Base-by-base conservation (phyloP, 2,329 filamentous ascomycete genomes). In the Fusarium circinatum region DNA sequence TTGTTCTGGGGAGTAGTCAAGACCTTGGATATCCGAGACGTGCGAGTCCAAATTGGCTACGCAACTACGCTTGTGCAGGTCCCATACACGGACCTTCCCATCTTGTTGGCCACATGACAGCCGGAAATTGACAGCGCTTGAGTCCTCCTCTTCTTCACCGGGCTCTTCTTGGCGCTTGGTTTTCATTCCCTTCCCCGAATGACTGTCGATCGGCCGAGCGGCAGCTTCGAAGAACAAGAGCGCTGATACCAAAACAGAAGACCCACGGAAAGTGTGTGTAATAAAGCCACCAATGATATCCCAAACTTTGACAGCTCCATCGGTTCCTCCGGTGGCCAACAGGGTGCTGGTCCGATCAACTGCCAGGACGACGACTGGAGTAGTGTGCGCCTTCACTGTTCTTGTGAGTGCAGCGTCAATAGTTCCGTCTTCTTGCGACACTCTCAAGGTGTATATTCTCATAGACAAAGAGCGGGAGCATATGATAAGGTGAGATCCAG, bases 381-480 rank as follows among this genome's bases (percentile, higher is more conserved):
- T 95, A 0, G 91, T 89, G 80, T 98, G 96, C 13, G 96, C 95
- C 82, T 98, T 98, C 38, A 98, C 83, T 7, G 94, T 95, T 77
- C 95, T 91, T 22, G 93, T 81, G 22, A 97, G 89, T 56, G 92
- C 90, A 26, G 91, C 83, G 60, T 91, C 89, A 70, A 95, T 87
- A 9, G 86, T 83, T 52, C 86, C 86, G 42, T 89, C 86, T 26
- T 89, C 86, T 34, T 86, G 85, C 26, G 89, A 89, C 32, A 87
- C 85, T 58, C 88, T 87, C 32, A 99, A 86, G 24, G 92, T 85
- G 84, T 94, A 98, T 75, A 98, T 95, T 79, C 94, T 93, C 95
- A 98, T 97, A 12, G 95, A 95, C 62, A 98, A 87, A n/a, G 96
- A 98, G 75, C 96, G 92, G 24, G 96, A 99, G 85, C 95, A 98